A percentile compares a stretch with the other conserved stretches of the same genome.
Evolutionary conservation across 768 basidiomycete species (phyloP).

Genomic region (Boletus pseudopeckii): DNA sequence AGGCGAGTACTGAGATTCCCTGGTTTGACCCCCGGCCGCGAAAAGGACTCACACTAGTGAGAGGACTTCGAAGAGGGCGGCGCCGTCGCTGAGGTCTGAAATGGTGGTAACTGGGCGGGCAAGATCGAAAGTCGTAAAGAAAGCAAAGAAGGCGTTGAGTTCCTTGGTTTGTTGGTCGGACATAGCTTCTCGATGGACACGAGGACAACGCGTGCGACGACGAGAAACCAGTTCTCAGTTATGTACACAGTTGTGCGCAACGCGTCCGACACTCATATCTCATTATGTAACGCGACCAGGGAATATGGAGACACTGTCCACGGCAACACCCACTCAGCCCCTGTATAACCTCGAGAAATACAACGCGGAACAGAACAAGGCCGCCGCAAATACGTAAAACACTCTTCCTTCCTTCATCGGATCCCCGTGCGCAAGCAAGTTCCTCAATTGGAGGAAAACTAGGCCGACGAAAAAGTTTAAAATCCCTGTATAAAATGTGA

Average conservation of each 20-base stretch:
- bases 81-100: conserved; percentile 77
- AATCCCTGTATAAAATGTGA: conserved; percentile 53
- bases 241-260: not conserved
- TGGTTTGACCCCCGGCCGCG: not conserved
- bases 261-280: conserved; percentile 1
- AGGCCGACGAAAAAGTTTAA: conserved; percentile 84
- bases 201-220: conserved; percentile 2
- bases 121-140: conserved; percentile 73
- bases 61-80: conserved; percentile 71
- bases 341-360: conserved; percentile 27
- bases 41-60: conserved; percentile 59
- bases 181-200: conserved; percentile 22
- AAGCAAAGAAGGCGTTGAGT: conserved; percentile 76
- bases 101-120: conserved; percentile 57
- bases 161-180: conserved; percentile 52
- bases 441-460: conserved; percentile 79
- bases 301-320: too few species aligned
- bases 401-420: conserved; percentile 74
- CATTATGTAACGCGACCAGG: conserved; percentile 23
- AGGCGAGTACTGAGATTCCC: conserved; percentile 7
- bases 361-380: conserved; percentile 38
- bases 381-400: conserved; percentile 77
- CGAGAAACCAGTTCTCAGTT: conserved; percentile 6
- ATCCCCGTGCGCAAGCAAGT: conserved; percentile 61
- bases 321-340: conserved; percentile 10